Evolutionary conservation across 2,329 filamentous ascomycete species (phyloP).

Genomic region (Fusarium mexicanum): DNA sequence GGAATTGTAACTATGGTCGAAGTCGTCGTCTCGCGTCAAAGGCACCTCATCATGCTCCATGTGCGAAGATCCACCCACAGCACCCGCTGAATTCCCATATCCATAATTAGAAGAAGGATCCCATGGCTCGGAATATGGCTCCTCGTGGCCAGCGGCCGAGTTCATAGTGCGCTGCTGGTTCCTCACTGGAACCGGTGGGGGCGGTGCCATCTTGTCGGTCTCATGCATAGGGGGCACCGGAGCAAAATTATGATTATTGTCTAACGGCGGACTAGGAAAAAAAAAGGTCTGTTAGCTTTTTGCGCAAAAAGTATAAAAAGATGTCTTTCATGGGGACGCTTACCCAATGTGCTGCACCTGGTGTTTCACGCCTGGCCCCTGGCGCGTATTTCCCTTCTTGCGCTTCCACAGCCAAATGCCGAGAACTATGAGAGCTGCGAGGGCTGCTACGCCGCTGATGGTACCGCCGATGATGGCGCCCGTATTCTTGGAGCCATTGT

Average conservation of each 20-base stretch:
- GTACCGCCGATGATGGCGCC: constrained; percentile 65
- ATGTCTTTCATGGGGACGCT: constrained; percentile 19
- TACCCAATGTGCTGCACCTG: constrained; percentile 56
- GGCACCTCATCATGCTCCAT: constrained; percentile 51
- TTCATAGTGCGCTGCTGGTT: constrained; percentile 28
- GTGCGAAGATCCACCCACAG: constrained; percentile 38
- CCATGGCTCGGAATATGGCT: constrained; percentile 34
- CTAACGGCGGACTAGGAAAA: constrained; percentile 42
- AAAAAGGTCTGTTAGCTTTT: constrained; percentile 30
- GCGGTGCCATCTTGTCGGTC: constrained; percentile 34
- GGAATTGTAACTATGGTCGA: constrained; percentile 54
- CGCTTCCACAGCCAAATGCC: constrained; percentile 57
- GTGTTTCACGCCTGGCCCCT: constrained; percentile 53
- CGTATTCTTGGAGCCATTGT: constrained; percentile 47
- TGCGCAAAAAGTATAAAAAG: neutral
- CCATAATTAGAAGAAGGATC: constrained; percentile 25
- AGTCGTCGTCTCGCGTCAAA: constrained; percentile 56
- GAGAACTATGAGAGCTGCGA: constrained; percentile 55
- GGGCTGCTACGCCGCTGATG: constrained; percentile 60
- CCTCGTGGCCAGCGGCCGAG: constrained; percentile 23
- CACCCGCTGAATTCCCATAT: constrained; percentile 19
- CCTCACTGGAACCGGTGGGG: constrained; percentile 29
- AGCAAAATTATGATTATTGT: constrained; percentile 39
- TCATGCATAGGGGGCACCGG: constrained; percentile 45
- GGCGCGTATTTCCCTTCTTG: constrained; percentile 53